These are phyloP conservation scores for Penicillium maclennaniae DNA, from an alignment of 495 filamentous ascomycete species.

Conservation along the genomic window DNA sequence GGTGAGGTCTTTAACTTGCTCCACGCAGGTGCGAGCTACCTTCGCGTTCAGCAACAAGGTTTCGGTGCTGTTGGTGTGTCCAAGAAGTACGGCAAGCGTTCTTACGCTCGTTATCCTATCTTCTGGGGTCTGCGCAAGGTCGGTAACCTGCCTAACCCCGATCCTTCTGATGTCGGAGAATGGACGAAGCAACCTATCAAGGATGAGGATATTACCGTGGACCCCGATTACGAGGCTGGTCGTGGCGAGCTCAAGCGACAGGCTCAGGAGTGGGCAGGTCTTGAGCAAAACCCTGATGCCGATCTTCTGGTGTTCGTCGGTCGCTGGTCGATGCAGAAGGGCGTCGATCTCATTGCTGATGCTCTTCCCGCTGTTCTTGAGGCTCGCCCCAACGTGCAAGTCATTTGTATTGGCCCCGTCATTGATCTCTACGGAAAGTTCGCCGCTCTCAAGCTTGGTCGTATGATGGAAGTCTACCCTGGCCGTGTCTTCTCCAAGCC, in stretches of 20 bases:
- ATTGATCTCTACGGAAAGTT: slow-evolving; percentile 80
- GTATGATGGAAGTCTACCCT: slow-evolving; percentile 70
- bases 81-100: slow-evolving; percentile 70
- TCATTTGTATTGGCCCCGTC: slow-evolving; percentile 68
- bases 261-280: slow-evolving; percentile 73
- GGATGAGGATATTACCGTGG: slow-evolving; percentile 51
- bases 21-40: slow-evolving; percentile 68
- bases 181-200: slow-evolving; percentile 56
- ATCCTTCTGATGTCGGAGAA: slow-evolving; percentile 68
- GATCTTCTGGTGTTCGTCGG: slow-evolving; percentile 78
- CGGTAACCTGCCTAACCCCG: slow-evolving; percentile 69
- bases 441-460: slow-evolving; percentile 68
- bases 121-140: slow-evolving; percentile 74
- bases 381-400: slow-evolving; percentile 60
- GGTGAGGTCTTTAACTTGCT: slow-evolving; percentile 70
- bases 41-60: slow-evolving; percentile 69
- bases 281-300: slow-evolving; percentile 63
- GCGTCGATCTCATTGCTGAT: slow-evolving; percentile 76
- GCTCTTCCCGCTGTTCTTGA: slow-evolving; percentile 69
- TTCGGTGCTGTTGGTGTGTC: slow-evolving; percentile 74
- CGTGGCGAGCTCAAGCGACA: slow-evolving; percentile 60
- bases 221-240: slow-evolving; percentile 54
- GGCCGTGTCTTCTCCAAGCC: slow-evolving; percentile 73
- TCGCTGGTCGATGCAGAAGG: slow-evolving; percentile 77
- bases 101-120: slow-evolving; percentile 71